Evolutionary conservation across 371 early-diverging fungal genomes (phyloP).

Genomic region (Polyrhizophydium stewartii): DNA sequence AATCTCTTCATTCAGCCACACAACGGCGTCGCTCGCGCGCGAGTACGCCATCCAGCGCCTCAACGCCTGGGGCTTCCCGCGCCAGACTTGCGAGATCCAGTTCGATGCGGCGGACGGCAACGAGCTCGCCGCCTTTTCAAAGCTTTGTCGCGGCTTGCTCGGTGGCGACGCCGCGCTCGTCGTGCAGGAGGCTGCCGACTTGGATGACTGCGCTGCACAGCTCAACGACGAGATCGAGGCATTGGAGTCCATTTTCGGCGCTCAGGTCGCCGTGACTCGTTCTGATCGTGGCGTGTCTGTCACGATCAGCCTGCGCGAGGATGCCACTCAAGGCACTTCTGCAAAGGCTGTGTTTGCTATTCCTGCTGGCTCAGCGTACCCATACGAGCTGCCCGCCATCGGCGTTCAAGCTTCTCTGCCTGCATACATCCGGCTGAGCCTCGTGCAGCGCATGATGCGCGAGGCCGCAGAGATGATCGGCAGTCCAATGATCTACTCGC

Average conservation of each 20-base stretch:
- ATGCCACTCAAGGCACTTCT: no score
- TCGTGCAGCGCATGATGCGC: conserved; percentile 53
- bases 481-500: conserved; percentile 61
- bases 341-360: conserved; percentile 51
- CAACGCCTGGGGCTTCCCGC: conserved; percentile 57
- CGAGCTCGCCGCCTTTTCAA: conserved; percentile 52
- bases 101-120: conserved; percentile 39
- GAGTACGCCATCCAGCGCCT: conserved; percentile 65
- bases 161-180: conserved; percentile 34
- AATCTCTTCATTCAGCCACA: conserved; percentile 56
- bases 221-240: conserved; percentile 36
- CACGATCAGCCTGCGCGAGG: conserved; percentile 16
- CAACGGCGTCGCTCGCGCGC: conserved; percentile 48
- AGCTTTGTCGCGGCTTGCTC: conserved; percentile 15
- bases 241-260: conserved; percentile 29
- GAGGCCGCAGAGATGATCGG: conserved; percentile 57
- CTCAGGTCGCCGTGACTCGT: not conserved
- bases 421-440: conserved; percentile 63
- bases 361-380: conserved; percentile 54
- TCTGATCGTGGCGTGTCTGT: not conserved
- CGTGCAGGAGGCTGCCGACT: conserved; percentile 18
- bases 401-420: conserved; percentile 61
- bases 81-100: conserved; percentile 43
- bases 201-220: conserved; percentile 7
- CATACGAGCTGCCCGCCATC: conserved; percentile 60